These are phyloP conservation scores for Gonium pectorale DNA, from an alignment of 139 green algal species.

Conservation along the genomic window DNA sequence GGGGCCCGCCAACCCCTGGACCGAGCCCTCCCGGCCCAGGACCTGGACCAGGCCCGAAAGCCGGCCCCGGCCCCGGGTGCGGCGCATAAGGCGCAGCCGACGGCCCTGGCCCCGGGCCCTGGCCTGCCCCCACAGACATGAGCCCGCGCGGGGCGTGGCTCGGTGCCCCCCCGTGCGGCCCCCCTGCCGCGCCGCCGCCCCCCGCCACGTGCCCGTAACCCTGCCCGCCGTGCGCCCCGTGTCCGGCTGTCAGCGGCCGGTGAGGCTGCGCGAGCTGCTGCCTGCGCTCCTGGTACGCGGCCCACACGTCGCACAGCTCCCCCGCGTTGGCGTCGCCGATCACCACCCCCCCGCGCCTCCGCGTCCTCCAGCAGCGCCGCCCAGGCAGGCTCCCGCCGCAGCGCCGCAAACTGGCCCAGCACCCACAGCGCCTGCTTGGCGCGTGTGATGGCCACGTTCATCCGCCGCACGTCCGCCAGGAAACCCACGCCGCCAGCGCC, in stretches of 20 bases:
- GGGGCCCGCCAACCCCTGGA: too few species aligned
- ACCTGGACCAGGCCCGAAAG: too few species aligned
- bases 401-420: slow-evolving; percentile 72
- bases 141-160: too few species aligned
- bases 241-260: neutral
- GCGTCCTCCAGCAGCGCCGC: slow-evolving; percentile 68
- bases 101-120: too few species aligned
- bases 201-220: too few species aligned
- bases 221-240: too few species aligned
- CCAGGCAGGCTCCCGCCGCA: slow-evolving; percentile 71
- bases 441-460: slow-evolving; percentile 93
- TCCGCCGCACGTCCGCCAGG: slow-evolving; percentile 81
- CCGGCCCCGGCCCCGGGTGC: too few species aligned
- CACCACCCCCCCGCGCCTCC: slow-evolving; percentile 58
- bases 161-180: too few species aligned
- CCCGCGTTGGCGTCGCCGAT: slow-evolving; percentile 66
- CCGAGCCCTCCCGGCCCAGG: too few species aligned
- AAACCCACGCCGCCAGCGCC: slow-evolving; percentile 71
- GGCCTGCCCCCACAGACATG: too few species aligned
- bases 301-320: slow-evolving; percentile 54
- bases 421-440: slow-evolving; percentile 85
- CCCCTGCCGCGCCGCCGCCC: too few species aligned
- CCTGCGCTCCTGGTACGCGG: neutral
- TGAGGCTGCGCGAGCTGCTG: neutral
- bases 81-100: too few species aligned